Evolutionary conservation across 805 yeast species (phyloP).

Genomic region (Metschnikowia cubensis): DNA sequence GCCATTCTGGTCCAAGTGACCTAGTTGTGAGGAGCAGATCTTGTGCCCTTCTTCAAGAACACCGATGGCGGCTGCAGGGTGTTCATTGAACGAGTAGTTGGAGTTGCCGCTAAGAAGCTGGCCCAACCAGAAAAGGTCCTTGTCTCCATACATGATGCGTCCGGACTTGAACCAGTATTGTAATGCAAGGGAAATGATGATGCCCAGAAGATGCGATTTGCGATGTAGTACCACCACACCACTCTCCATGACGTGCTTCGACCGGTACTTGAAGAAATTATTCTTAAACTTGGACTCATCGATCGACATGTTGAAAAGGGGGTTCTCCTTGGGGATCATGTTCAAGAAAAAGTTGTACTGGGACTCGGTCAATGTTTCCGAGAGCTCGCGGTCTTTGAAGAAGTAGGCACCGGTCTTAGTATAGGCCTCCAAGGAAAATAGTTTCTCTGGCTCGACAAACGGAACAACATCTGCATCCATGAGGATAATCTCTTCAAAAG

Average conservation of each 20-base stretch:
- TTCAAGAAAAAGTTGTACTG: constrained; percentile 9
- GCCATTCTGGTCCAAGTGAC: constrained; percentile 19
- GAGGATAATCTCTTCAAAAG: constrained; percentile 30
- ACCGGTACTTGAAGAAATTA: constrained; percentile 16
- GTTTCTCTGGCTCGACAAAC: constrained; percentile 9
- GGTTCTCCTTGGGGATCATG: constrained; percentile 12
- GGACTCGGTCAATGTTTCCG: constrained; percentile 9
- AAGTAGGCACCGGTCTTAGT: constrained; percentile 30
- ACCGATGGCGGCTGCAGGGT: constrained; percentile 22
- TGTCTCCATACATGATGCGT: constrained; percentile 22
- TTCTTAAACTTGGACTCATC: constrained; percentile 9
- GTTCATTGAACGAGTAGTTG: constrained; percentile 18
- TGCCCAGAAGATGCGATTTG: constrained; percentile 19
- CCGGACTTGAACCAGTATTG: constrained; percentile 20
- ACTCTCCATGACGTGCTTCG: constrained; percentile 32
- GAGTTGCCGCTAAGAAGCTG: constrained; percentile 22
- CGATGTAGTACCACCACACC: constrained; percentile 32
- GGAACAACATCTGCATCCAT: constrained; percentile 19
- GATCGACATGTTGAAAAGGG: constrained; percentile 5
- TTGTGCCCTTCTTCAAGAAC: constrained; percentile 12
- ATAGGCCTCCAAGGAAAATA: constrained; percentile 12
- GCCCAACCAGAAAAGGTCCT: constrained; percentile 32
- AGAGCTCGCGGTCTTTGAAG: constrained; percentile 22
- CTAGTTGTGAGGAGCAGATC: constrained; percentile 26
- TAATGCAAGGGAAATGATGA: constrained; percentile 12